phyloP scores from a whole-genome alignment of 495 filamentous ascomycete species.

The Apodospora peruviana region DNA sequence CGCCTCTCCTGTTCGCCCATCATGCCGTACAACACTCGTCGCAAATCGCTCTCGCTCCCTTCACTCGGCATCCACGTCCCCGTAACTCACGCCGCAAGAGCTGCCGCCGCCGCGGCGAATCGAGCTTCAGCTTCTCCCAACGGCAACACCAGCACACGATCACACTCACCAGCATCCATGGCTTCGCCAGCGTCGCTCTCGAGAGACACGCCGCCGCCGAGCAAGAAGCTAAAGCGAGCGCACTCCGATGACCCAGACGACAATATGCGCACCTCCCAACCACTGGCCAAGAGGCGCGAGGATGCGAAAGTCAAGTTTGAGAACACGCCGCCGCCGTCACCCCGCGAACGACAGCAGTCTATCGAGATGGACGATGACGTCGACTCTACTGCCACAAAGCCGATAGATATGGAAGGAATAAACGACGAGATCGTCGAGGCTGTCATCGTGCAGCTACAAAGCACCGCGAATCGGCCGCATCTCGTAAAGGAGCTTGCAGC shows the following conservation, averaged over 20 bases:
- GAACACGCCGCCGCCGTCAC: slow-evolving; percentile 83
- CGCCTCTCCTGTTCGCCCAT: slow-evolving; percentile 3
- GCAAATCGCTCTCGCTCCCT: slow-evolving; percentile 91
- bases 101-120: slow-evolving; percentile 24
- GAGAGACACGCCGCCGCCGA: slow-evolving; percentile 53
- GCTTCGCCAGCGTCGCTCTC: slow-evolving; percentile 46
- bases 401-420: slow-evolving; percentile 81
- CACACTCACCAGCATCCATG: slow-evolving; percentile 52
- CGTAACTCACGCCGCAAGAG: slow-evolving; percentile 59
- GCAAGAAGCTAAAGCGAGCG: slow-evolving; percentile 84
- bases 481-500: slow-evolving; percentile 90
- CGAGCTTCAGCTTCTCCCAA: slow-evolving; percentile 12
- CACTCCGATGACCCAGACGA: slow-evolving; percentile 52
- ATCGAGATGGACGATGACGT: slow-evolving; percentile 35
- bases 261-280: slow-evolving; percentile 42
- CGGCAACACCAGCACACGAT: slow-evolving; percentile 18
- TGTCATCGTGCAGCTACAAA: slow-evolving; percentile 85
- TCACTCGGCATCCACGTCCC: slow-evolving; percentile 91
- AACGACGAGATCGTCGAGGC: slow-evolving; percentile 92
- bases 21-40: slow-evolving; percentile 90
- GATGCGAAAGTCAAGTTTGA: slow-evolving; percentile 52
- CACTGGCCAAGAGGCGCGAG: slow-evolving; percentile 40
- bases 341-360: slow-evolving; percentile 31
- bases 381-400: slow-evolving; percentile 30
- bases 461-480: slow-evolving; percentile 88